Conservation (phyloP, 345 rosid species). For the Laguncularia racemosa region DNA sequence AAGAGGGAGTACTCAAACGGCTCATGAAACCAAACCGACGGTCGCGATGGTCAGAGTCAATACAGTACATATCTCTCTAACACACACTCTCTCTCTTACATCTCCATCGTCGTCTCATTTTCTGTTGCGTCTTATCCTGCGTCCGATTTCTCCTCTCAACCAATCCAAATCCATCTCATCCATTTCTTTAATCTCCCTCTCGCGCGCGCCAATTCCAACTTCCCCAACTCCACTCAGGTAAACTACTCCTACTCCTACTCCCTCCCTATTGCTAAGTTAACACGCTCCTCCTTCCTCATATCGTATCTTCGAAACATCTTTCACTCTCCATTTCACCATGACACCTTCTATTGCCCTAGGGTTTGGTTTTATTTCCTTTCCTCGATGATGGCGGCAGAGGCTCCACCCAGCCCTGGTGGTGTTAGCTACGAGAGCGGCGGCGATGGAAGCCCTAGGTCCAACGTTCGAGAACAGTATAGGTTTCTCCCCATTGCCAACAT, state of each 20-base stretch:
- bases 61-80: no score
- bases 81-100: conserved; percentile 24
- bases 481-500: conserved; percentile 81
- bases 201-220: conserved; percentile 2
- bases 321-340: not conserved
- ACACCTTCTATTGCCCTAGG: not conserved
- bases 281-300: conserved; percentile 1
- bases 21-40: no score
- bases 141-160: conserved; percentile 58
- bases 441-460: conserved; percentile 45
- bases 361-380: not conserved
- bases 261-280: no score
- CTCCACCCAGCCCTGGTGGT: conserved; percentile 31
- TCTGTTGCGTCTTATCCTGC: conserved; percentile 57
- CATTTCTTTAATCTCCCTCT: no score
- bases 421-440: conserved; percentile 21
- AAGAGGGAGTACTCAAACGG: no score
- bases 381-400: conserved; percentile 32
- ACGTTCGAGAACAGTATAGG: conserved; percentile 76
- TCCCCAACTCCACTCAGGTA: not conserved
- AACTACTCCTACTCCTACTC: not conserved
- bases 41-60: no score
- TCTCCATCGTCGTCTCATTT: conserved; percentile 48
- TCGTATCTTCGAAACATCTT: not conserved
- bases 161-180: conserved; percentile 59